Base-by-base conservation (phyloP, 73 alveolate genomes). In the Breviolum minutum region DNA sequence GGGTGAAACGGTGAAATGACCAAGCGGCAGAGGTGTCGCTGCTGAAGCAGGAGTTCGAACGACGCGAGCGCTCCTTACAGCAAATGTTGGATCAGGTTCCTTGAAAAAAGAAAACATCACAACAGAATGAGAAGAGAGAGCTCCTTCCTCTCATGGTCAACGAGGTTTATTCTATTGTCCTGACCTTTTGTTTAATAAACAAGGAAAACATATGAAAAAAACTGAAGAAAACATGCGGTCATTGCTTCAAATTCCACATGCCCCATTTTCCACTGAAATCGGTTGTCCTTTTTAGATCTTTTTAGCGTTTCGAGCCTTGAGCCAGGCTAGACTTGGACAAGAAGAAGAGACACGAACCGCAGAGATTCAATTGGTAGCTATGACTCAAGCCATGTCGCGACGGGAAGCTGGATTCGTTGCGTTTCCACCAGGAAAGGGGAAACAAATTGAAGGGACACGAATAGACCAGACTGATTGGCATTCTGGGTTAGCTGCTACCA, bases 31-130 rank as follows among this genome's bases (percentile, higher is more conserved):
- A 88, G 95, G 95, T 88, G 54, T 11, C 95, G 5, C 71, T 88
- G 95, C 76, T 88, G 95, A 88, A 88, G 95, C 95, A 88, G 22
- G 95, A 88, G 61, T 88, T 88, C 85, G 95, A 88, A 27, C 95
- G 95, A 48, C 95, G 95, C 70, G 95, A 88, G 19, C 95, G 95
- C 70, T 66, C 95, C 95, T 26, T 88, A 69, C 69, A 63, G 60
- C 95, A 88, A 84, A 88, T 88, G 95, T 54, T 88, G 71, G 95
- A 88, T 40, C 95, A 88, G 95, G 95, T 32, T 12, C 26, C 20
- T 9, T 66, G 82, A 71, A 24, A 24, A 40, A 0, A 40, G 54
- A 40, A 40, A 40, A 40, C 3, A 40, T 40, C 54, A 40, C 54
- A 40, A 2, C 54, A 40, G 54, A 40, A 40, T 0, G 54, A 40